Base-by-base conservation (phyloP, 768 basidiomycete species). In the Tulasnella sp. region DNA sequence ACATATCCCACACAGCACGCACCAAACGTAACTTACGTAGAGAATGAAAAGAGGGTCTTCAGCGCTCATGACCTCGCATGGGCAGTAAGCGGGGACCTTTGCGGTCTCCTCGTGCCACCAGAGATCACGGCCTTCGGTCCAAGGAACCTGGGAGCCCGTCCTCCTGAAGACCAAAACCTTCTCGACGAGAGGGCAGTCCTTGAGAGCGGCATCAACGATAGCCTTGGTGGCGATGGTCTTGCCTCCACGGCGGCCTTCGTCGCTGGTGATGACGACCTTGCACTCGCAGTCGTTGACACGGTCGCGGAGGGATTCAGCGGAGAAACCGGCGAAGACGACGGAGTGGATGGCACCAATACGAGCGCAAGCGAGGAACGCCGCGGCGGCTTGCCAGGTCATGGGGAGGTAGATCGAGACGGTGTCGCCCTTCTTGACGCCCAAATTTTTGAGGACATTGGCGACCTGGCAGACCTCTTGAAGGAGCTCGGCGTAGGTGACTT, bases 11-110 rank as follows among this genome's bases (percentile, higher is more conserved):
- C 31, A 34, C 28, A 24, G 44, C 11, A 31, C 48, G 5, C 20
- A 48, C 24, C 18, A 50, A 18, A 50, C n/a, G 28, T 31, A 20
- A 89, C 95, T 88, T 84, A 96, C 97, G 86, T 99, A 99, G 81
- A 99, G 96, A 84, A 99, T 98, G 87, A 99, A 99, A 34, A 99
- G 89, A 1, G 97, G 97, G 84, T 99, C 98, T 85, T 99, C 97
- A n/a, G 94, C 86, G 44, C 90, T 85, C 93, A 99, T 96, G 82
- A 93, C 85, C 87, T 95, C 95, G 22, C 92, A 92, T 0, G 97
- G 92, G 88, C 96, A 97, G 88, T 95, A 97, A 80, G 89, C 90
- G 24, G 94, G 91, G 22, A 98, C 96, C 85, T 92, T 94, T 31
- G 89, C 90, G 40, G 89, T 89, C 87, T 96, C 96, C 86, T 98